Conservation (phyloP, 352 stramenopile genomes). For the Peronospora destructor region DNA sequence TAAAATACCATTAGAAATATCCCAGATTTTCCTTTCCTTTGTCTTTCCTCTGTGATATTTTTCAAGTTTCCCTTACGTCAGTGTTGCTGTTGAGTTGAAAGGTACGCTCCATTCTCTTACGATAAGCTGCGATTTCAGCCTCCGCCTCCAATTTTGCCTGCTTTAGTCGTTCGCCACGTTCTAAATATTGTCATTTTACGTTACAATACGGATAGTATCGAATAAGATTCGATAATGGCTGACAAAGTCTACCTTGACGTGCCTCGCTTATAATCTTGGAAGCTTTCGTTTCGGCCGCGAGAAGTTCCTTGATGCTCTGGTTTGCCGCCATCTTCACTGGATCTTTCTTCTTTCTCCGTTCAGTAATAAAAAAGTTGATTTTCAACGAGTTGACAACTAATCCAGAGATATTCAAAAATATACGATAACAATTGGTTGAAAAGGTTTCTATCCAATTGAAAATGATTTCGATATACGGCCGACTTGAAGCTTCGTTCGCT, state of each 20-base stretch:
- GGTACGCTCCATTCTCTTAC: constrained; percentile 76
- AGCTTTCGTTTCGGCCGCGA: constrained; percentile 86
- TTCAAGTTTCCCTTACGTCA: constrained; percentile 36
- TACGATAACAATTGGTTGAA: constrained; percentile 11
- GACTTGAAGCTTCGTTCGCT: constrained; percentile 23
- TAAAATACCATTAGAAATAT: constrained; percentile 2
- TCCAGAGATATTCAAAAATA: constrained; percentile 5
- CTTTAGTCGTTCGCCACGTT: constrained; percentile 80
- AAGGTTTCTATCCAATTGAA: neutral
- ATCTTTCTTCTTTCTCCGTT: constrained; percentile 20
- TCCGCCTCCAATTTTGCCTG: constrained; percentile 85
- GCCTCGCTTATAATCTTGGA: constrained; percentile 87
- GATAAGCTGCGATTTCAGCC: constrained; percentile 77
- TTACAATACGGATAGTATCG: neutral
- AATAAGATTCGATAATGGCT: neutral
- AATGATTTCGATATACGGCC: neutral
- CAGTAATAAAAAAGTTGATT: constrained; percentile 3
- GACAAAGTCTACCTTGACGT: constrained; percentile 47
- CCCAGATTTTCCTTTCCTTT: constrained; percentile 1
- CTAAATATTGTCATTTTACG: constrained; percentile 20
- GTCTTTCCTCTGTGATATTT: constrained; percentile 8
- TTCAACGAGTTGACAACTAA: neutral
- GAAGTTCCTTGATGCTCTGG: constrained; percentile 87
- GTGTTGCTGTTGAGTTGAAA: constrained; percentile 86
- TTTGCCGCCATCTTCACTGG: constrained; percentile 63